Conservation (phyloP, 2,329 filamentous ascomycete species). For the Paecilomyces niveus region DNA sequence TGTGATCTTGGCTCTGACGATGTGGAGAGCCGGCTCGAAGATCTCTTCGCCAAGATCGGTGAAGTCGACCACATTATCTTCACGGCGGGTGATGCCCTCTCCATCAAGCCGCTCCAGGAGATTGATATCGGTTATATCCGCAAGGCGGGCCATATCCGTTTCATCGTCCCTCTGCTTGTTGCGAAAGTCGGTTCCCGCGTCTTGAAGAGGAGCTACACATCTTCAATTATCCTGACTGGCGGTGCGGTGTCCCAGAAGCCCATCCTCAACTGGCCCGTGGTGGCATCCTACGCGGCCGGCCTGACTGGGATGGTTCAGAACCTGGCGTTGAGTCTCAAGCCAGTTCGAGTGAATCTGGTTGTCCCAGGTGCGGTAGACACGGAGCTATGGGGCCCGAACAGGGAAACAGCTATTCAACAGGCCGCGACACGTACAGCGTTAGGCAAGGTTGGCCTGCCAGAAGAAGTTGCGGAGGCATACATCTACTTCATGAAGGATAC, state of each 20-base stretch:
- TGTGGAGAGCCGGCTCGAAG: constrained; percentile 42
- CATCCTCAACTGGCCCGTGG: constrained; percentile 43
- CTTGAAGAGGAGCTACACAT: constrained; percentile 34
- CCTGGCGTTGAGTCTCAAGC: constrained; percentile 57
- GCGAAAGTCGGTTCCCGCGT: constrained; percentile 44
- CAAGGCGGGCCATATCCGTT: constrained; percentile 43
- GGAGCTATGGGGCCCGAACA: constrained; percentile 30
- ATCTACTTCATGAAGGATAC: constrained; percentile 36
- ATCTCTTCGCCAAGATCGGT: constrained; percentile 34
- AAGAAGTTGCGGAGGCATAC: constrained; percentile 43
- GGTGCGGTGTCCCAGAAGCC: constrained; percentile 48
- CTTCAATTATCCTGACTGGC: constrained; percentile 52
- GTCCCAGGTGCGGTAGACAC: constrained; percentile 50
- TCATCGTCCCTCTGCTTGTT: constrained; percentile 45
- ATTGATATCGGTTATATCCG: constrained; percentile 35
- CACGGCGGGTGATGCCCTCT: constrained; percentile 48
- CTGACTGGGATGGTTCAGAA: constrained; percentile 47
- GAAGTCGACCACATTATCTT: constrained; percentile 50
- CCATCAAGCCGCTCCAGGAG: constrained; percentile 33
- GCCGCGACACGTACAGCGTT: constrained; percentile 12
- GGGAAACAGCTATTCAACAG: constrained; percentile 11
- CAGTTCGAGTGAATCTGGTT: constrained; percentile 58
- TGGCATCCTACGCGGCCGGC: constrained; percentile 44
- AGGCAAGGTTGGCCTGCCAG: constrained; percentile 30
- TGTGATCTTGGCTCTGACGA: constrained; percentile 43